Evolutionary conservation across 495 filamentous ascomycete genomes (phyloP).

Genomic region (Penicillium subrubescens): DNA sequence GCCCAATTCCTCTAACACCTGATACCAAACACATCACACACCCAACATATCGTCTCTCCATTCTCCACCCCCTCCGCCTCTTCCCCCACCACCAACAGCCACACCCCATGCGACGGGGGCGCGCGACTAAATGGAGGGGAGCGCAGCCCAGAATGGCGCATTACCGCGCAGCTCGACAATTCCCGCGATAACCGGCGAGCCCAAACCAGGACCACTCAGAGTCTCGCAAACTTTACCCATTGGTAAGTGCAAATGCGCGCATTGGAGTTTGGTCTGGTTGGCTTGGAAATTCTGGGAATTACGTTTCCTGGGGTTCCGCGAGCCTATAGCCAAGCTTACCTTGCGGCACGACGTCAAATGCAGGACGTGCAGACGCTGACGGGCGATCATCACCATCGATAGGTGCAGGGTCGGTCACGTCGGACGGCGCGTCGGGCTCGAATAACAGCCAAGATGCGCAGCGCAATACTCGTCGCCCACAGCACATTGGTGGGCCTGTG

Average conservation of each 20-base stretch:
- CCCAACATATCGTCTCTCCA: neutral
- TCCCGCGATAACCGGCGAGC: constrained; percentile 20
- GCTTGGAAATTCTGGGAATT: constrained; percentile 8
- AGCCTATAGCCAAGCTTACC: neutral
- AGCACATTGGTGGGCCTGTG: constrained; percentile 20
- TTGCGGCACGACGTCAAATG: neutral
- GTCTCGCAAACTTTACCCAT: constrained; percentile 20
- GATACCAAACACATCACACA: neutral
- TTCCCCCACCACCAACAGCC: neutral
- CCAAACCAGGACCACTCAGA: constrained; percentile 19
- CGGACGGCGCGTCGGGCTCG: constrained; percentile 42
- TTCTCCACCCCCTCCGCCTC: neutral
- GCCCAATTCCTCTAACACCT: constrained; percentile 2
- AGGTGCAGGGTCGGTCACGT: constrained; percentile 32
- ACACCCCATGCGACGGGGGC: constrained; percentile 21
- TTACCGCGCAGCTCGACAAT: constrained; percentile 18
- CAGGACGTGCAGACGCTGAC: neutral
- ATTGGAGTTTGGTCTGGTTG: constrained; percentile 9
- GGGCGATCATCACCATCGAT: constrained; percentile 13
- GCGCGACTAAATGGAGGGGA: constrained; percentile 19
- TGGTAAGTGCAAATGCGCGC: constrained; percentile 17
- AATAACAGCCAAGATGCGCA: constrained; percentile 38
- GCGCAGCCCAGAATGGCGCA: constrained; percentile 12
- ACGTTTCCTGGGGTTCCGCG: neutral
- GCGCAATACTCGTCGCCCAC: constrained; percentile 25